These are phyloP conservation scores for Cryptococcus sp. DNA, from an alignment of 1,284 basidiomycete genomes.

Conservation along the genomic window DNA sequence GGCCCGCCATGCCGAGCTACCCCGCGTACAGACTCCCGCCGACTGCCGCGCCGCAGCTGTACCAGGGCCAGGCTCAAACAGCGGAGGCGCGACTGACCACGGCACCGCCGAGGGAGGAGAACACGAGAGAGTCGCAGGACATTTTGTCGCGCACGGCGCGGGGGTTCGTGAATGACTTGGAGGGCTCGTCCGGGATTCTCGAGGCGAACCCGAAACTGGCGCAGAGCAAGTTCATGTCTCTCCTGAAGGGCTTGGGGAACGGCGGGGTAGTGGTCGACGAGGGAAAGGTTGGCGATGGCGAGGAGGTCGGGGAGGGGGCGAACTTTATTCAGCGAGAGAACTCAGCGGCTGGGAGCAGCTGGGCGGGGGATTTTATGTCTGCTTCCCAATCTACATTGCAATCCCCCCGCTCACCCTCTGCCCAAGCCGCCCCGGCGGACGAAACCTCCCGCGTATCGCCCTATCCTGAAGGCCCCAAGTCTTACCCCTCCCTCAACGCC, in stretches of 20 bases:
- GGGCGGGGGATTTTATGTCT: constrained; percentile 17
- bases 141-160: constrained; percentile 73
- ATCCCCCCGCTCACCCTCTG: too few relatives aligned
- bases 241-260: constrained; percentile 83
- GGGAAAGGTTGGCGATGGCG: constrained; percentile 31
- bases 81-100: neutral
- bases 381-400: too few relatives aligned
- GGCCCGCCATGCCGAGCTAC: neutral
- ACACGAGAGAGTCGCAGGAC: constrained; percentile 53
- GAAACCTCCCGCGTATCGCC: constrained; percentile 1
- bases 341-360: constrained; percentile 3
- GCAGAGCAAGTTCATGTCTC: constrained; percentile 78
- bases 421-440: neutral
- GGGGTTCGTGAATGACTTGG: constrained; percentile 65
- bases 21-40: neutral
- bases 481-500: constrained; percentile 6
- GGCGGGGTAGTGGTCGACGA: constrained; percentile 76
- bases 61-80: neutral
- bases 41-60: neutral
- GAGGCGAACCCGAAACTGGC: constrained; percentile 79
- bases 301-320: constrained; percentile 43
- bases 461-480: constrained; percentile 7
- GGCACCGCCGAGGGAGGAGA: neutral
- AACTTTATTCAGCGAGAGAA: constrained; percentile 40
- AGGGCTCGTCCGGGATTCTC: constrained; percentile 39